Conservation (phyloP, 805 yeast species). For the Saturnispora serradocipensis region DNA sequence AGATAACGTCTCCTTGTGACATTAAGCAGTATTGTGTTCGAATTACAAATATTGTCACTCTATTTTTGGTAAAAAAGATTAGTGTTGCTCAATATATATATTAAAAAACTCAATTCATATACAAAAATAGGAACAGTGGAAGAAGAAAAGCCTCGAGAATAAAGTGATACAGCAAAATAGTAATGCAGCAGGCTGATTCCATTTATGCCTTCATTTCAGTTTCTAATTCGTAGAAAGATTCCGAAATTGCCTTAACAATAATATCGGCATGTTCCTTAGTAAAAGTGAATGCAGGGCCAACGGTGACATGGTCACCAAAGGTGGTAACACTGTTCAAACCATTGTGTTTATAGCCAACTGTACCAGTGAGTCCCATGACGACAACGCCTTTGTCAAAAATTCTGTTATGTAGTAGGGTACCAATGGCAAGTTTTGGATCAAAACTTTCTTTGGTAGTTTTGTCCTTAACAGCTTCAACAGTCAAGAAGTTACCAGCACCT, state of each 20-base stretch:
- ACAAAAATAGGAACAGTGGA: background rate
- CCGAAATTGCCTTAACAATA: slow-evolving; percentile 31
- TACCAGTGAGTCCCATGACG: slow-evolving; percentile 40
- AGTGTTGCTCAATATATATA: too few relatives aligned
- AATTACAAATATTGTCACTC: too few relatives aligned
- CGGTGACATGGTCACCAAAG: slow-evolving; percentile 37
- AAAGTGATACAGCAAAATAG: background rate
- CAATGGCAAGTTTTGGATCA: slow-evolving; percentile 29
- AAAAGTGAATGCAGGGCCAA: slow-evolving; percentile 39
- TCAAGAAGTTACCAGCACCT: slow-evolving; percentile 55
- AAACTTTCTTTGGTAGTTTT: slow-evolving; percentile 42
- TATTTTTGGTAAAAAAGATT: too few relatives aligned
- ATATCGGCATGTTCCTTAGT: slow-evolving; percentile 35
- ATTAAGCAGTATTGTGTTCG: too few relatives aligned
- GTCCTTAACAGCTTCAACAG: slow-evolving; percentile 48
- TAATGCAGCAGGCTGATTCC: background rate
- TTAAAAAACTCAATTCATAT: background rate
- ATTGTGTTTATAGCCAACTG: slow-evolving; percentile 19
- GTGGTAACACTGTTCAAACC: slow-evolving; percentile 24
- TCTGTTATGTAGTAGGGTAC: slow-evolving; percentile 25
- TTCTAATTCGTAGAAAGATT: slow-evolving; percentile 33
- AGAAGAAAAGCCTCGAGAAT: background rate
- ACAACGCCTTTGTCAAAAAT: slow-evolving; percentile 39
- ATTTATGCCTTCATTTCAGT: slow-evolving; percentile 12
- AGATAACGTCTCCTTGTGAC: too few relatives aligned